Evolutionary conservation across 768 basidiomycete species (phyloP), one percentile per base, ranked within the genome.

Genomic region (Boletellus emodensis): DNA sequence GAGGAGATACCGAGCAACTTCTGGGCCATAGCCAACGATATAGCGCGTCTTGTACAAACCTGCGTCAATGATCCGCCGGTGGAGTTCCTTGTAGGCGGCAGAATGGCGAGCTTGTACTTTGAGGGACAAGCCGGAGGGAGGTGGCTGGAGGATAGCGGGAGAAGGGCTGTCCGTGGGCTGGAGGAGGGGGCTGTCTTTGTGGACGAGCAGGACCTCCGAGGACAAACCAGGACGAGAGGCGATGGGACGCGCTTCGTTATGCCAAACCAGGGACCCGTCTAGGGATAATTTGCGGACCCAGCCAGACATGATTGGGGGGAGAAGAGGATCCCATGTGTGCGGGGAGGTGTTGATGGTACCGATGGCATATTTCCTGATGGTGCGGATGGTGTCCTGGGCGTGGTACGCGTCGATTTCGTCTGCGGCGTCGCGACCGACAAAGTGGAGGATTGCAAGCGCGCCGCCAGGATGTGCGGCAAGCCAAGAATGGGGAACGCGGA

Each of bases 351-450:
- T 75, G 24, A 95, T 83, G 20, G 73, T 75, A 20, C 87, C 94
- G 20, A 94, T 73, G 46, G 80, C 77, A 63, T 84, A 95, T 15
- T 54, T 57, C 24, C 51, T 66, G 17, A 68, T 67, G 61, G 54
- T 60, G n/a, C 49, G 55, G 40, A 63, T 38, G 17, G 67, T 65
- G 40, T 57, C 47, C 33, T 81, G 76, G 7, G 75, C 74, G 65
- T 99, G 96, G 71, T 89, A 97, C 18, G 93, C 95, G 55, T 90
- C 81, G 32, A 98, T 89, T 67, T 99, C 96, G 72, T 95, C 89
- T 0, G 90, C 81, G 0, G 95, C 94, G 64, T 99, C 94, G 48
- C 95, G 79, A 3, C 95, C 96, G 37, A 97, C 84, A 61, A 94
- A 97, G 71, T 99, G 96, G 22, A 95, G 82, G 50, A 99, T 81